A percentile compares a stretch with the other conserved stretches of the same genome.
These are phyloP conservation scores for Phialemoniopsis sp. DNA, from an alignment of 2,329 filamentous ascomycete genomes.

Conservation along the genomic window DNA sequence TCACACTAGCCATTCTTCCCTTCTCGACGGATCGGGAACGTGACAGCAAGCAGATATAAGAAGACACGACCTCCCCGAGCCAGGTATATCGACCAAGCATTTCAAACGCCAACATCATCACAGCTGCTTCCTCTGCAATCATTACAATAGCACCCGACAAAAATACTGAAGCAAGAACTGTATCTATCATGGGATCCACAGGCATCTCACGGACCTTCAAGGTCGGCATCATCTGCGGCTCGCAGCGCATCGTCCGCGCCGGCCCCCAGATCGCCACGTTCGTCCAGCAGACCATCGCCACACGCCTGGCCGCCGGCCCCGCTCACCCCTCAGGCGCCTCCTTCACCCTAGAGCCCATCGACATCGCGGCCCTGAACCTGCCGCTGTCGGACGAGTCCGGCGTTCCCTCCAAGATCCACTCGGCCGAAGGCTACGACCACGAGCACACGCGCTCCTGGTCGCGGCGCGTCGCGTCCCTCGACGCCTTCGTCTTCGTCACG, in stretches of 20 bases:
- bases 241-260: slow-evolving; percentile 15
- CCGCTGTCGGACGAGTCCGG: slow-evolving; percentile 29
- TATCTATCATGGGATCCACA: neutral
- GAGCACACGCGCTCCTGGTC: slow-evolving; percentile 29
- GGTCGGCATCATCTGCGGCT: slow-evolving; percentile 18
- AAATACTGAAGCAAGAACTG: too few species aligned
- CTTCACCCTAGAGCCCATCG: slow-evolving; percentile 16
- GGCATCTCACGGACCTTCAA: slow-evolving; percentile 6
- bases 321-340: neutral
- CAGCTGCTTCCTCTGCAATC: too few species aligned
- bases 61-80: too few species aligned
- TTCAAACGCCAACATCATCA: too few species aligned
- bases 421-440: slow-evolving; percentile 21
- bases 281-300: slow-evolving; percentile 11
- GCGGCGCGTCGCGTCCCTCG: slow-evolving; percentile 18
- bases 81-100: too few species aligned
- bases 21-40: too few species aligned
- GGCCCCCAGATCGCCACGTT: slow-evolving; percentile 15
- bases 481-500: slow-evolving; percentile 24
- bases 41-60: too few species aligned
- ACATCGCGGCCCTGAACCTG: slow-evolving; percentile 23
- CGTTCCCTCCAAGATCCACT: slow-evolving; percentile 20
- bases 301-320: slow-evolving; percentile 2
- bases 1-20: too few species aligned
- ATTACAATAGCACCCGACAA: too few species aligned